A percentile compares a stretch with the other conserved stretches of the same genome.
Evolutionary conservation across 805 yeast species (phyloP).

Genomic region (Ogataea wickerhamii): DNA sequence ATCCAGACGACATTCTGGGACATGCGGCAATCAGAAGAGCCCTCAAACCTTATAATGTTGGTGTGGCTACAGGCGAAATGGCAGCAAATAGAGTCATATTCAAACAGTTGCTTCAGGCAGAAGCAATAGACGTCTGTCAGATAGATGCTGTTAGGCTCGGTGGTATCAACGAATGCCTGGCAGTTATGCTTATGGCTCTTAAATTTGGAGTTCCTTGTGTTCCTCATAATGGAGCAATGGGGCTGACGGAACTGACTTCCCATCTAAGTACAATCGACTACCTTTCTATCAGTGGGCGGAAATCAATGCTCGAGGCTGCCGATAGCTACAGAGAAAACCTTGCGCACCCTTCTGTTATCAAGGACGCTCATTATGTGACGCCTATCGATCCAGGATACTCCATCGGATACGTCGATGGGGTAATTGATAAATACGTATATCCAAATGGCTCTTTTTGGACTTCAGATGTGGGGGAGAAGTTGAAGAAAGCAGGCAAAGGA

Average conservation of each 20-base stretch:
- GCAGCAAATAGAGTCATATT: slow-evolving; percentile 25
- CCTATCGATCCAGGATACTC: slow-evolving; percentile 24
- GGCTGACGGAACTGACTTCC: slow-evolving; percentile 23
- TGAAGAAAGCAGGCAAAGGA: slow-evolving; percentile 3
- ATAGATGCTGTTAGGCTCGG: slow-evolving; percentile 24
- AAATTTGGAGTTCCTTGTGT: slow-evolving; percentile 21
- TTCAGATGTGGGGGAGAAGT: slow-evolving; percentile 13
- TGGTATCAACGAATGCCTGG: slow-evolving; percentile 23
- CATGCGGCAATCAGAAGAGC: slow-evolving; percentile 22
- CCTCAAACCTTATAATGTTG: slow-evolving; percentile 18
- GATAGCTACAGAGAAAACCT: slow-evolving; percentile 21
- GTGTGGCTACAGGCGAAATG: slow-evolving; percentile 28
- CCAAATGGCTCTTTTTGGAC: slow-evolving; percentile 25
- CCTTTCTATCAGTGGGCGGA: slow-evolving; percentile 15
- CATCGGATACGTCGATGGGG: slow-evolving; percentile 13
- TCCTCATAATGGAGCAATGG: slow-evolving; percentile 26
- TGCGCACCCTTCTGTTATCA: slow-evolving; percentile 17
- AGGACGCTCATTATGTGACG: slow-evolving; percentile 21
- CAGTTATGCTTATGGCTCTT: slow-evolving; percentile 22
- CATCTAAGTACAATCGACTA: slow-evolving; percentile 24
- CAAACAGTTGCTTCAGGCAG: slow-evolving; percentile 23
- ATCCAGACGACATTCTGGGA: slow-evolving; percentile 26
- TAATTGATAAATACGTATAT: slow-evolving; percentile 18
- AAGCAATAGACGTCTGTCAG: slow-evolving; percentile 24
- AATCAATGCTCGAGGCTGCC: slow-evolving; percentile 22